A percentile compares a stretch with the other conserved stretches of the same genome.
Conservation (phyloP, 2,329 filamentous ascomycete genomes). For the Fusarium poae region DNA sequence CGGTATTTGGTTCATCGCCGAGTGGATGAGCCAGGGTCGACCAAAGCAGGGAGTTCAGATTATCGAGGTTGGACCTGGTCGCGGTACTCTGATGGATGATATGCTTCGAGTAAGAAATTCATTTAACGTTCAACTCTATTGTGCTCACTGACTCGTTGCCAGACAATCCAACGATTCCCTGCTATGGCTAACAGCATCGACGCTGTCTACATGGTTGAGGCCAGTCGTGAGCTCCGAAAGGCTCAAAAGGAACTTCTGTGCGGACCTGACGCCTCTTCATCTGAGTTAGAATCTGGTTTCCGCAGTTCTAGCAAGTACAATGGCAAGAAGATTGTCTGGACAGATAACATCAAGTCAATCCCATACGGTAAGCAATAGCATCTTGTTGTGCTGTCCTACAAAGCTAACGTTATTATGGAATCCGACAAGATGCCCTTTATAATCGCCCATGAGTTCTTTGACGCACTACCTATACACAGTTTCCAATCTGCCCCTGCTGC, state of each 20-base stretch:
- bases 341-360: slow-evolving; percentile 87
- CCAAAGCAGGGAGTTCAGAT: slow-evolving; percentile 82
- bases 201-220: slow-evolving; percentile 93
- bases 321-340: slow-evolving; percentile 84
- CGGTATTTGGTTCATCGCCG: slow-evolving; percentile 93
- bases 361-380: slow-evolving; percentile 68
- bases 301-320: slow-evolving; percentile 82
- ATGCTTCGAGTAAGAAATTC: slow-evolving; percentile 78
- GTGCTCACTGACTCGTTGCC: slow-evolving; percentile 1
- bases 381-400: not conserved
- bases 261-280: slow-evolving; percentile 74
- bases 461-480: slow-evolving; percentile 94
- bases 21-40: slow-evolving; percentile 93
- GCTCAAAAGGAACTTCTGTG: slow-evolving; percentile 87
- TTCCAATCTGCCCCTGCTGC: slow-evolving; percentile 79
- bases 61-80: slow-evolving; percentile 93
- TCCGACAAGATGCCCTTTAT: slow-evolving; percentile 86
- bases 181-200: slow-evolving; percentile 81
- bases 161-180: slow-evolving; percentile 89
- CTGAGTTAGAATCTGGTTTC: slow-evolving; percentile 79
- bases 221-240: slow-evolving; percentile 81
- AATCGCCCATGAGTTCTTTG: slow-evolving; percentile 98
- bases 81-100: slow-evolving; percentile 97
- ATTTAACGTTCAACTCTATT: no score
- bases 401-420: slow-evolving; percentile 56